A percentile compares a stretch with the other conserved stretches of the same genome.
Conservation (phyloP, 2,329 filamentous ascomycete species). For the Exophiala xenobiotica region DNA sequence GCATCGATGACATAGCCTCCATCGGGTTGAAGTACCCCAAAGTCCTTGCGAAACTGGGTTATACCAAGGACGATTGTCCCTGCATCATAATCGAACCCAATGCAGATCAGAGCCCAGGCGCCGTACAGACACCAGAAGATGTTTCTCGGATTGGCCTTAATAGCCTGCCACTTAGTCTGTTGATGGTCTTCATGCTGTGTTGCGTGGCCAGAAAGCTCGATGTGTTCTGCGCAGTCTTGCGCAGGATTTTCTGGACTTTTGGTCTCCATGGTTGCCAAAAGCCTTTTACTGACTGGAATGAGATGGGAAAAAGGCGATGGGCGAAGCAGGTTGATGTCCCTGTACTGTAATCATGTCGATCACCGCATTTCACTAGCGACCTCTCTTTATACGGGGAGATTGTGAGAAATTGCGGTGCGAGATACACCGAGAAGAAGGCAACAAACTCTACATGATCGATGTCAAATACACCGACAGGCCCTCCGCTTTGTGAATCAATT, state of each 20-base stretch:
- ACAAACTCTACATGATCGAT: too few relatives aligned
- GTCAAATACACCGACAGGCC: too few relatives aligned
- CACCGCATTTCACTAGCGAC: too few relatives aligned
- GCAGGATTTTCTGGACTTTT: not conserved
- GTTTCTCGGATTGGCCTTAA: not conserved
- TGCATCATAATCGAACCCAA: slow-evolving; percentile 60
- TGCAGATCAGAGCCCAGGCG: slow-evolving; percentile 14
- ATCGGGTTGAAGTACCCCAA: slow-evolving; percentile 6
- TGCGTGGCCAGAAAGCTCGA: not conserved
- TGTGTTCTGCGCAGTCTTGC: not conserved
- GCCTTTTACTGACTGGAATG: not conserved
- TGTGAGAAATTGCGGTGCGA: not conserved
- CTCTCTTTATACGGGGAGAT: not conserved
- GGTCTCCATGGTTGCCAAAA: not conserved
- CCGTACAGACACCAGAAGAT: slow-evolving; percentile 15
- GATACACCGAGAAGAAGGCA: too few relatives aligned
- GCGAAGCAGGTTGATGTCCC: not conserved
- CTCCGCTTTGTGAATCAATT: too few relatives aligned
- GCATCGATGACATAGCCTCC: slow-evolving; percentile 15
- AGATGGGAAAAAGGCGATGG: not conserved
- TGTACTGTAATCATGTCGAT: too few relatives aligned
- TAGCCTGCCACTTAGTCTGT: not conserved
- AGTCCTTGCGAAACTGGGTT: slow-evolving; percentile 50
- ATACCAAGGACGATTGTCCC: slow-evolving; percentile 61
- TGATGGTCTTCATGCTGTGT: slow-evolving; percentile 1